These are phyloP conservation scores for Kentomonas sorsogonicus DNA, from an alignment of 208 protist genomes.

Conservation along the genomic window DNA sequence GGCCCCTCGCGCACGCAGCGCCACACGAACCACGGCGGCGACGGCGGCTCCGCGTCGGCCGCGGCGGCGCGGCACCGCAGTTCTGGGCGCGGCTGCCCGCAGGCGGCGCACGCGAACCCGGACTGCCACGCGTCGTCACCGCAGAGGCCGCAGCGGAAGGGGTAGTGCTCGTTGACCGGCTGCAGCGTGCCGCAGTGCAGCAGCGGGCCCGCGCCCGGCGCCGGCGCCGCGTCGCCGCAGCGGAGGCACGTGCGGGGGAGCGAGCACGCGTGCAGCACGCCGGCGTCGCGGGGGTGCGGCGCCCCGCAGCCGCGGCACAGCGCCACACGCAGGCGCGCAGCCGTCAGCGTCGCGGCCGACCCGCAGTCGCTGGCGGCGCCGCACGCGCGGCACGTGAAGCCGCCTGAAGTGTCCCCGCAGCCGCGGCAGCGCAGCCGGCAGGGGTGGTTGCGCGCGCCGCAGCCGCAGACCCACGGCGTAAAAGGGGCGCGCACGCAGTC, in stretches of 20 bases:
- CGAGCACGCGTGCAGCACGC: constrained; percentile 36
- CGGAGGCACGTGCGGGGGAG: constrained; percentile 1
- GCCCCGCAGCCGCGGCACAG: constrained; percentile 44
- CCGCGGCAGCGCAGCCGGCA: constrained; percentile 30
- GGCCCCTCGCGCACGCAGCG: constrained; percentile 51
- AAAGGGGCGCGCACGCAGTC: constrained; percentile 38
- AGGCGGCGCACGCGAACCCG: constrained; percentile 59
- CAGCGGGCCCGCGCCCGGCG: constrained; percentile 20
- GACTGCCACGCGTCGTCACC: constrained; percentile 19
- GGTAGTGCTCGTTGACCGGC: constrained; percentile 49
- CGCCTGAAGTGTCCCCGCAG: constrained; percentile 20
- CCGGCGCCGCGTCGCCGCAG: no score
- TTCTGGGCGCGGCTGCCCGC: constrained; percentile 38
- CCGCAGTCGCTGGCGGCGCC: constrained; percentile 6
- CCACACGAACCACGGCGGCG: constrained; percentile 42
- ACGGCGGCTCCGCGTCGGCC: constrained; percentile 3
- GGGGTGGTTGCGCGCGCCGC: constrained; percentile 51
- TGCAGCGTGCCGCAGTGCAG: constrained; percentile 43
- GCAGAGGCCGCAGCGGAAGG: constrained; percentile 54
- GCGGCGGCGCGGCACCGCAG: constrained; percentile 14
- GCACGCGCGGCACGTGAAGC: constrained; percentile 55
- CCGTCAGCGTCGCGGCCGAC: constrained; percentile 5
- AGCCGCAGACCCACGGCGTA: constrained; percentile 64
- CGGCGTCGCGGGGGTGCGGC: constrained; percentile 58
- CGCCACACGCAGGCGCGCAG: constrained; percentile 14